Evolutionary conservation across 495 filamentous ascomycete genomes (phyloP).

Genomic region (Annulohypoxylon moriforme): DNA sequence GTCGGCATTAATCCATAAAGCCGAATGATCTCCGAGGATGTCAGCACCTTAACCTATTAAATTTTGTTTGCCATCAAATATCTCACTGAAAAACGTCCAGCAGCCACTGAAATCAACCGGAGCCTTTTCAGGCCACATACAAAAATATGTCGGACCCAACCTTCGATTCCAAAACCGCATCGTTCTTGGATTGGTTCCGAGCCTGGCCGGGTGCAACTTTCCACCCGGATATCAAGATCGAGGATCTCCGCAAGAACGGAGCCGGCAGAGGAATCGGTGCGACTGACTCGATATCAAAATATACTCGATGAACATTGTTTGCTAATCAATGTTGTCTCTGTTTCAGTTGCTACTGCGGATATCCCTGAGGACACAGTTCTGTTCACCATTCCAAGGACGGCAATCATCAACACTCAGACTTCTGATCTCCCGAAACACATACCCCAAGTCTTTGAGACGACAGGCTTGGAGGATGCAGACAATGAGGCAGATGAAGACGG

Average conservation of each 20-base stretch:
- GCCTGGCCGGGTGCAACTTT: slow-evolving; percentile 59
- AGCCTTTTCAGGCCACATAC: neutral
- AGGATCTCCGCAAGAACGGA: slow-evolving; percentile 53
- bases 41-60: slow-evolving; percentile 4
- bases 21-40: slow-evolving; percentile 31
- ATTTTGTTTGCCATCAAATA: slow-evolving; percentile 19
- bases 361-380: slow-evolving; percentile 58
- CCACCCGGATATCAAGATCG: slow-evolving; percentile 56
- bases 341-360: slow-evolving; percentile 56
- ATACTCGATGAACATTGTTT: neutral
- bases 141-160: slow-evolving; percentile 42
- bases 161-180: slow-evolving; percentile 51
- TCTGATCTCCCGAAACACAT: slow-evolving; percentile 52
- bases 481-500: slow-evolving; percentile 49
- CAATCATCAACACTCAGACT: slow-evolving; percentile 58
- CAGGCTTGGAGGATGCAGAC: slow-evolving; percentile 40
- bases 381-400: slow-evolving; percentile 59
- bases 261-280: slow-evolving; percentile 61
- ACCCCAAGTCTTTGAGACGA: slow-evolving; percentile 54
- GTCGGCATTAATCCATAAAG: slow-evolving; percentile 2
- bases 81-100: slow-evolving; percentile 10
- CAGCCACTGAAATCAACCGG: slow-evolving; percentile 2
- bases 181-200: slow-evolving; percentile 59
- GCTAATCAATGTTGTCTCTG: slow-evolving; percentile 21
- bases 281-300: slow-evolving; percentile 20